phyloP scores from a whole-genome alignment of 1,139 yeast species.

The Candida buenavistaensis region DNA sequence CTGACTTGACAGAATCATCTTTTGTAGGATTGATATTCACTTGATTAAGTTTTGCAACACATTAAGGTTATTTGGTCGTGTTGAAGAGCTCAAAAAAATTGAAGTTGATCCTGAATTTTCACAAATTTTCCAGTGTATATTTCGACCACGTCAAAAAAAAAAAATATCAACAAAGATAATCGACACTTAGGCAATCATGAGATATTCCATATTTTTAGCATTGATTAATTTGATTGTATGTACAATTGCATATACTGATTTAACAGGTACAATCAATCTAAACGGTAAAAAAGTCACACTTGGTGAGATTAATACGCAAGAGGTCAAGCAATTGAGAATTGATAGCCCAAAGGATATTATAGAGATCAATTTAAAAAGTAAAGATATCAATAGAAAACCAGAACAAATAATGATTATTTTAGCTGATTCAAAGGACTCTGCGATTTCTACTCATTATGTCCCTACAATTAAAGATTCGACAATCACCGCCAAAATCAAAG shows the following conservation, averaged over 20 bases:
- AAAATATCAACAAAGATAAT: constrained; percentile 1
- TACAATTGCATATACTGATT: constrained; percentile 25
- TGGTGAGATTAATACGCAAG: constrained; percentile 41
- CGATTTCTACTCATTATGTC: constrained; percentile 25
- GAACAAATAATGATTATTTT: constrained; percentile 27
- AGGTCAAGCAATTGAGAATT: constrained; percentile 31
- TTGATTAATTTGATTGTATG: constrained; percentile 13
- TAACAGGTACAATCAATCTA: constrained; percentile 30
- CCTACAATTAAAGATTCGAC: constrained; percentile 23
- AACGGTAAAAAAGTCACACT: constrained; percentile 25
- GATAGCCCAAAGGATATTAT: constrained; percentile 35
- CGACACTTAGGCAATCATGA: constrained; percentile 12
- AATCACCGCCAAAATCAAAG: constrained; percentile 29
- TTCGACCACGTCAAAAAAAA: constrained; percentile 14
- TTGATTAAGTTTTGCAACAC: constrained; percentile 1
- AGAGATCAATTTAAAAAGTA: constrained; percentile 24
- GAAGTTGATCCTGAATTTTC: neutral
- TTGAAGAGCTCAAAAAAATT: neutral
- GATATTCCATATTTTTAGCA: constrained; percentile 11
- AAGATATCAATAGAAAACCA: constrained; percentile 21
- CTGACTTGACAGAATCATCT: constrained; percentile 8
- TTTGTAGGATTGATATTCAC: constrained; percentile 12
- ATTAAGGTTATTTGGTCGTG: neutral
- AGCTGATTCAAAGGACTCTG: constrained; percentile 26
- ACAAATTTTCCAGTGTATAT: neutral